Conservation (phyloP, 371 early-diverging fungal genomes). For the Mortierella polycephala region DNA sequence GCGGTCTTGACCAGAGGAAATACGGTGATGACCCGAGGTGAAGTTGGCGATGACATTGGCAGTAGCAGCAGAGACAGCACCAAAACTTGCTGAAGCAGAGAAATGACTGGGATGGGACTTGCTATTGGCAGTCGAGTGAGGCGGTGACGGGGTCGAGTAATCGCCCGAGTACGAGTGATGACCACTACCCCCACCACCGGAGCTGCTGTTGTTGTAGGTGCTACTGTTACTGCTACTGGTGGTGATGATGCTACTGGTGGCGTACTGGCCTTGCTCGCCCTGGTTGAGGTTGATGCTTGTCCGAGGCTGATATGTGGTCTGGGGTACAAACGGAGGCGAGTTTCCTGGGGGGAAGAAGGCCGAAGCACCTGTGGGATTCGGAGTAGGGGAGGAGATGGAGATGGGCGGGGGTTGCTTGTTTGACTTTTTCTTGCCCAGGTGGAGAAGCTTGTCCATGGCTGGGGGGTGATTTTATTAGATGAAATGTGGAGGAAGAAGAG, state of each 20-base stretch:
- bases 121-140: neutral
- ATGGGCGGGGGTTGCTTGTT: slow-evolving; percentile 10
- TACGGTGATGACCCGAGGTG: slow-evolving; percentile 19
- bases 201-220: neutral
- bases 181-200: neutral
- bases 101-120: neutral
- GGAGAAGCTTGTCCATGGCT: slow-evolving; percentile 17
- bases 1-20: slow-evolving; percentile 25
- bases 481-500: neutral
- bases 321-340: slow-evolving; percentile 11
- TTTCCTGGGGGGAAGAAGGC: neutral
- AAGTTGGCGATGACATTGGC: slow-evolving; percentile 3
- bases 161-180: neutral
- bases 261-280: neutral
- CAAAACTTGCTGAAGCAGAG: neutral
- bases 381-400: slow-evolving; percentile 26
- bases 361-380: slow-evolving; percentile 2
- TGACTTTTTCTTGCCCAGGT: slow-evolving; percentile 35
- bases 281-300: slow-evolving; percentile 4
- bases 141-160: neutral
- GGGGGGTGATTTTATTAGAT: slow-evolving; percentile 7
- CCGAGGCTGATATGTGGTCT: slow-evolving; percentile 11
- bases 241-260: neutral
- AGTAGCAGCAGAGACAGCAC: slow-evolving; percentile 5
- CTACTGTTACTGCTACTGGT: slow-evolving; percentile 4